Evolutionary conservation across 768 basidiomycete genomes (phyloP).

Genomic region (Leccinum imitatum): DNA sequence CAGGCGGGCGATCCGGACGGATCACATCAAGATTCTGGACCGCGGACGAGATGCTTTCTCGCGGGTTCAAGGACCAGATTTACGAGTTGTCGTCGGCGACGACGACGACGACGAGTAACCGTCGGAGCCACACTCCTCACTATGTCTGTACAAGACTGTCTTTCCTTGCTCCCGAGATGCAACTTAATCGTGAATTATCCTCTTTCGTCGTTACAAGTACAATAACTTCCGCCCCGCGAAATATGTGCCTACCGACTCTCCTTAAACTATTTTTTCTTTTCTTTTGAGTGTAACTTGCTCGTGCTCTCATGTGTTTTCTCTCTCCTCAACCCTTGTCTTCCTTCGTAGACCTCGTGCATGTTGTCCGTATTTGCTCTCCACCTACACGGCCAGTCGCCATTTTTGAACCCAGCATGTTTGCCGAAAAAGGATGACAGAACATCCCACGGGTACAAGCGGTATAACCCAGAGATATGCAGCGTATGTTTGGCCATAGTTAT

Average conservation of each 20-base stretch:
- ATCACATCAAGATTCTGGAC: slow-evolving; percentile 84
- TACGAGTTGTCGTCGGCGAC: slow-evolving; percentile 51
- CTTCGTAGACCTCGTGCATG: slow-evolving; percentile 26
- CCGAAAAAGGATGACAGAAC: too few species aligned
- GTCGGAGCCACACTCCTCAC: slow-evolving; percentile 1
- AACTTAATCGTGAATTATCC: slow-evolving; percentile 21
- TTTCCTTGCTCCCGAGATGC: slow-evolving; percentile 5
- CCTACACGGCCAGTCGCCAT: too few species aligned
- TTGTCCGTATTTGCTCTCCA: slow-evolving; percentile 30
- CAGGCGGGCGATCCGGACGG: slow-evolving; percentile 82
- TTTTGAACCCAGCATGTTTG: too few species aligned
- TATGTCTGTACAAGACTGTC: slow-evolving; percentile 17
- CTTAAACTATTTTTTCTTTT: slow-evolving; percentile 7
- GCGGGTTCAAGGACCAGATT: slow-evolving; percentile 96
- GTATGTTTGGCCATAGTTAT: too few species aligned
- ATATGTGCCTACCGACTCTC: slow-evolving; percentile 29
- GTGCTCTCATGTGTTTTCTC: slow-evolving; percentile 30
- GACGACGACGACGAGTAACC: slow-evolving; percentile 46
- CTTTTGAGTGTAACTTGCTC: slow-evolving; percentile 23
- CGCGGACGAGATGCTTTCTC: slow-evolving; percentile 99
- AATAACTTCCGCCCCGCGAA: slow-evolving; percentile 25
- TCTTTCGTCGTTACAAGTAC: slow-evolving; percentile 17
- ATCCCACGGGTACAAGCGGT: too few species aligned
- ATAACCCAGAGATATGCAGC: too few species aligned
- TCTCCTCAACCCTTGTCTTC: slow-evolving; percentile 8